phyloP scores from a whole-genome alignment of 106 monocot genomes.

The Chionographis japonica region DNA sequence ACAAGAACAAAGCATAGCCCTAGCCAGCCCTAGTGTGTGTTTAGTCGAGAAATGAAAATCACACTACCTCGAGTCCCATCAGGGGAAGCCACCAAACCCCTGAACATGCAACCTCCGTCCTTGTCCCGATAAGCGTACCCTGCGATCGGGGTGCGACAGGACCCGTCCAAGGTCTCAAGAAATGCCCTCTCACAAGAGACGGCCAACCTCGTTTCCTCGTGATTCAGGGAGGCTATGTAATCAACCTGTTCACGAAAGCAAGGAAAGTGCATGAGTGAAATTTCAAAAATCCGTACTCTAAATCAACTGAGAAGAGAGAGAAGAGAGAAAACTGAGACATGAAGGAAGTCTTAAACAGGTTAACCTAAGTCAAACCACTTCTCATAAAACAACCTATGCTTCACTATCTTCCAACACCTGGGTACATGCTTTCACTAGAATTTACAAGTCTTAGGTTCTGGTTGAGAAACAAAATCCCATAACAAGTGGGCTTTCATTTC shows the following conservation, averaged over 20 bases:
- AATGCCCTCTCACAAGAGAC: constrained; percentile 91
- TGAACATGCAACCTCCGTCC: constrained; percentile 70
- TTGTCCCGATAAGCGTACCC: constrained; percentile 71
- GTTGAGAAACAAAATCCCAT: too few species aligned
- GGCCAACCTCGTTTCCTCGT: constrained; percentile 74
- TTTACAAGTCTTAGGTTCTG: too few species aligned
- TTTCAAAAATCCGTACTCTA: too few species aligned
- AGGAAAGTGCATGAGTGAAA: too few species aligned
- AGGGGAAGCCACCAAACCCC: constrained; percentile 94
- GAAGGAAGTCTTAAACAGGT: too few species aligned
- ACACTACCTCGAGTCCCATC: constrained; percentile 82
- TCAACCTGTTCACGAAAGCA: constrained; percentile 38
- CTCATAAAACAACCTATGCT: too few species aligned
- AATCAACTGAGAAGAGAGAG: too few species aligned
- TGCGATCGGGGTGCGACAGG: constrained; percentile 94
- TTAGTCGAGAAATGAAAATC: not conserved
- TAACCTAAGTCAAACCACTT: too few species aligned
- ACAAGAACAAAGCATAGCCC: not conserved
- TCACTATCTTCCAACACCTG: too few species aligned
- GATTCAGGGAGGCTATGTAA: constrained; percentile 67
- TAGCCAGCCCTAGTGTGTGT: not conserved
- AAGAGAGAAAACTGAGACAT: too few species aligned
- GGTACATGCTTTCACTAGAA: too few species aligned
- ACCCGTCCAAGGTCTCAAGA: constrained; percentile 79
- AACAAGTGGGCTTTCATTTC: too few species aligned